Evolutionary conservation across 83 land plant species (phyloP).

Genomic region (Picea engelmannii): DNA sequence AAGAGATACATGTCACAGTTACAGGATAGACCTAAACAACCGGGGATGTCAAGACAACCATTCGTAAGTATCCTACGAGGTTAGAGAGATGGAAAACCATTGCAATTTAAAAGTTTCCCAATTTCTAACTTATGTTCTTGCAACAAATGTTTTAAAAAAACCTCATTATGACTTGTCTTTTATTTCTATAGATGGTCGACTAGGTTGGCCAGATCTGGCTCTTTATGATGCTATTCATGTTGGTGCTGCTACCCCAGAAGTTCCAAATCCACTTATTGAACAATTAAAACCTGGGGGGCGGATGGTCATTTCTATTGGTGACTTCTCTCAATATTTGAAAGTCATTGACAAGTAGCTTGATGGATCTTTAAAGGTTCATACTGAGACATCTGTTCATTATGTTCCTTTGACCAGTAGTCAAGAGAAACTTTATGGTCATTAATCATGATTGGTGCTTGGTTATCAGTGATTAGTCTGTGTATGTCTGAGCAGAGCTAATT

Average conservation of each 20-base stretch:
- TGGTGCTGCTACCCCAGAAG: slow-evolving; percentile 83
- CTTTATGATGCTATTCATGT: slow-evolving; percentile 92
- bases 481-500: not conserved
- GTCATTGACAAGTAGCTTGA: slow-evolving; percentile 72
- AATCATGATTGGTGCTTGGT: not conserved
- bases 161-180: too few species aligned
- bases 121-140: too few species aligned
- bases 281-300: slow-evolving; percentile 92
- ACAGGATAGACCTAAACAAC: too few species aligned
- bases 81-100: too few species aligned
- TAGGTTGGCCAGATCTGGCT: slow-evolving; percentile 67
- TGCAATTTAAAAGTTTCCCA: too few species aligned
- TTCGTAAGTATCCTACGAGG: too few species aligned
- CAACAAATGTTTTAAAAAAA: too few species aligned
- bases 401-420: slow-evolving; percentile 76
- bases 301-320: slow-evolving; percentile 90
- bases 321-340: slow-evolving; percentile 66
- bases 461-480: not conserved
- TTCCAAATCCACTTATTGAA: slow-evolving; percentile 68
- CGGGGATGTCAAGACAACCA: too few species aligned
- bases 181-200: too few species aligned
- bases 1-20: too few species aligned
- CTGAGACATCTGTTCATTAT: slow-evolving; percentile 76
- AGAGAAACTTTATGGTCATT: slow-evolving; percentile 36
- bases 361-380: slow-evolving; percentile 56